These are phyloP conservation scores for Blastobotrys petasosporus DNA, from an alignment of 1,139 yeast species.

Conservation along the genomic window DNA sequence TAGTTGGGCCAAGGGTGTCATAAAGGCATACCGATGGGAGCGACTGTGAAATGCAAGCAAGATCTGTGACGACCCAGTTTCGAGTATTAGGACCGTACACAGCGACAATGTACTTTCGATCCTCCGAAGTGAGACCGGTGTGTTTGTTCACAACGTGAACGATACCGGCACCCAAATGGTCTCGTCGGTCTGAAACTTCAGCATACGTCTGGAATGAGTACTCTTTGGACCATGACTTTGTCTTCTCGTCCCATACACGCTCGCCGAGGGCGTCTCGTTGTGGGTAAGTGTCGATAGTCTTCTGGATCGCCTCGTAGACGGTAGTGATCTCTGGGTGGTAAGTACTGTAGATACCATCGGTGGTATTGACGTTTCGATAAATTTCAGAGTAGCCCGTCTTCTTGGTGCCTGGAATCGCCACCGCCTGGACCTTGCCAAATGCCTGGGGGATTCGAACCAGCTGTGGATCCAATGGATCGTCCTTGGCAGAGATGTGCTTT, in stretches of 20 bases:
- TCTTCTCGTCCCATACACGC: conserved; percentile 41
- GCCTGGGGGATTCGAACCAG: conserved; percentile 3
- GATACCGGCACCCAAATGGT: conserved; percentile 59
- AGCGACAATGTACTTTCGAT: conserved; percentile 46
- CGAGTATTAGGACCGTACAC: conserved; percentile 50
- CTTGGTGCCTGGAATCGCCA: conserved; percentile 44
- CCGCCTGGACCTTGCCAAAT: conserved; percentile 31
- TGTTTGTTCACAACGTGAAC: conserved; percentile 37
- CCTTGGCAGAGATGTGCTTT: conserved; percentile 6
- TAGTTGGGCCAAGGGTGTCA: conserved; percentile 56
- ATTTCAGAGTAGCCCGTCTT: conserved; percentile 48
- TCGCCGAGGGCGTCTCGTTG: conserved; percentile 47
- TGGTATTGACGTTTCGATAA: conserved; percentile 43
- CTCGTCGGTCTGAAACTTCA: conserved; percentile 40
- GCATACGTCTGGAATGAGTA: conserved; percentile 48
- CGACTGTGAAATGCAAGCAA: conserved; percentile 49
- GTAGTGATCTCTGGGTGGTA: conserved; percentile 49
- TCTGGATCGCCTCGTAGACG: conserved; percentile 44
- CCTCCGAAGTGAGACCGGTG: conserved; percentile 21
- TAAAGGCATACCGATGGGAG: conserved; percentile 56
- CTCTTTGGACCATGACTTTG: conserved; percentile 37
- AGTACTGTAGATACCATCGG: conserved; percentile 40
- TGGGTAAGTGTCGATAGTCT: conserved; percentile 37
- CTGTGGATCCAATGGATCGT: conserved; percentile 2
- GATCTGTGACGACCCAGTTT: conserved; percentile 58